Evolutionary conservation across 192 early-diverging fungal species (phyloP).

Genomic region (Coemansia sp.): DNA sequence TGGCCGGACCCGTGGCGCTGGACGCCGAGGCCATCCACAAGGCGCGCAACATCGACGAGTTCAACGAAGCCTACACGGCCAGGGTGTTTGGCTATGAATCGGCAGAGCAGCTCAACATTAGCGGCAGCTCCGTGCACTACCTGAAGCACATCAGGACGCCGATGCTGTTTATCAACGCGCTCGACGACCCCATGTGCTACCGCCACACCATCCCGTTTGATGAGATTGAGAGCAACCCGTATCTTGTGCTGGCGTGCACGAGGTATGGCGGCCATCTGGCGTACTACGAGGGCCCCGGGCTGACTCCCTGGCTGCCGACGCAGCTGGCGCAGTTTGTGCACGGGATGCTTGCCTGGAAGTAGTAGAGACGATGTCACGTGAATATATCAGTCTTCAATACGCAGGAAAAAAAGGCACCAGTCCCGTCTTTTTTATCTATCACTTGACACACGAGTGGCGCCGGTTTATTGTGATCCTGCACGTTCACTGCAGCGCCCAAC

Average conservation of each 20-base stretch:
- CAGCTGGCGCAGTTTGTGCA: slow-evolving; percentile 60
- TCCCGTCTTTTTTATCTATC: too few relatives aligned
- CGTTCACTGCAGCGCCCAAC: too few relatives aligned
- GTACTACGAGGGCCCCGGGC: slow-evolving; percentile 55
- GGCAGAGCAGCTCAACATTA: slow-evolving; percentile 73
- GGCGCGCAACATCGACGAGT: slow-evolving; percentile 69
- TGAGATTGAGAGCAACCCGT: slow-evolving; percentile 74
- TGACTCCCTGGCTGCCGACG: slow-evolving; percentile 58
- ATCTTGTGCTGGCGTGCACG: slow-evolving; percentile 77
- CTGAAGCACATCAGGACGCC: slow-evolving; percentile 68
- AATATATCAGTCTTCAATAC: too few relatives aligned
- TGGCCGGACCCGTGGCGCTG: slow-evolving; percentile 46
- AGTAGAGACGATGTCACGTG: not conserved
- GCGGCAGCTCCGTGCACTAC: slow-evolving; percentile 57
- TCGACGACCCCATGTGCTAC: slow-evolving; percentile 86
- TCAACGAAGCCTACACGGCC: slow-evolving; percentile 77
- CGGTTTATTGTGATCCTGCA: too few relatives aligned
- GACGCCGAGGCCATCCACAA: slow-evolving; percentile 46
- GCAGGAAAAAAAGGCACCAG: too few relatives aligned
- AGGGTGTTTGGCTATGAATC: slow-evolving; percentile 73
- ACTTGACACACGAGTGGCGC: too few relatives aligned
- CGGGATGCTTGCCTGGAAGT: slow-evolving; percentile 39
- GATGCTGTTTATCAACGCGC: slow-evolving; percentile 78
- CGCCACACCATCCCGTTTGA: slow-evolving; percentile 64
- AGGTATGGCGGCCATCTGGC: slow-evolving; percentile 86